A percentile compares a stretch with the other conserved stretches of the same genome.
phyloP scores from a whole-genome alignment of 768 basidiomycete species.

The Boletus tylopilopsis region DNA sequence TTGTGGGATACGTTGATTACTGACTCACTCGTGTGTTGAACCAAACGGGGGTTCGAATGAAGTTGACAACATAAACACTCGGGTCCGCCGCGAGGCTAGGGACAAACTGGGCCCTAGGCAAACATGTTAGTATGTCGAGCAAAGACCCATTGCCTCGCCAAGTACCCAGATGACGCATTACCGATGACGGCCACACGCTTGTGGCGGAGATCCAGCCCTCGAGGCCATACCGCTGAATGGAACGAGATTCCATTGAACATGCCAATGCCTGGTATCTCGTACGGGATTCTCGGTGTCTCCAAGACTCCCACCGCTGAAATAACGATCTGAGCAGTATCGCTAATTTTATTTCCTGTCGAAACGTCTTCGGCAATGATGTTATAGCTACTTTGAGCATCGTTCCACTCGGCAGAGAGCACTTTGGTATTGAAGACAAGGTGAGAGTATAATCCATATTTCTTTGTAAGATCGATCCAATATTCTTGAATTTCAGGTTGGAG shows the following conservation, averaged over 20 bases:
- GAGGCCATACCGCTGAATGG: constrained; percentile 52
- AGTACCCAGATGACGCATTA: constrained; percentile 62
- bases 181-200: constrained; percentile 48
- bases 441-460: constrained; percentile 40
- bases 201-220: constrained; percentile 35
- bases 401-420: constrained; percentile 47
- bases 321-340: constrained; percentile 41
- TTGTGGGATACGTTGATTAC: neutral
- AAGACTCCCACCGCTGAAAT: constrained; percentile 50
- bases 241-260: constrained; percentile 48
- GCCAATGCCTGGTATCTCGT: constrained; percentile 32
- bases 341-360: constrained; percentile 27
- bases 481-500: constrained; percentile 39
- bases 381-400: constrained; percentile 33
- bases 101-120: constrained; percentile 55
- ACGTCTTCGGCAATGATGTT: constrained; percentile 32
- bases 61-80: constrained; percentile 52
- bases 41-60: constrained; percentile 61
- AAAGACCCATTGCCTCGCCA: neutral
- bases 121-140: neutral
- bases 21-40: constrained; percentile 46
- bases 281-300: constrained; percentile 40
- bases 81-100: constrained; percentile 51
- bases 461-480: constrained; percentile 40
- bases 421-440: constrained; percentile 41